Evolutionary conservation across 768 basidiomycete genomes (phyloP), one percentile per base, ranked within the genome.

Genomic region (Naganishia onofrii): DNA sequence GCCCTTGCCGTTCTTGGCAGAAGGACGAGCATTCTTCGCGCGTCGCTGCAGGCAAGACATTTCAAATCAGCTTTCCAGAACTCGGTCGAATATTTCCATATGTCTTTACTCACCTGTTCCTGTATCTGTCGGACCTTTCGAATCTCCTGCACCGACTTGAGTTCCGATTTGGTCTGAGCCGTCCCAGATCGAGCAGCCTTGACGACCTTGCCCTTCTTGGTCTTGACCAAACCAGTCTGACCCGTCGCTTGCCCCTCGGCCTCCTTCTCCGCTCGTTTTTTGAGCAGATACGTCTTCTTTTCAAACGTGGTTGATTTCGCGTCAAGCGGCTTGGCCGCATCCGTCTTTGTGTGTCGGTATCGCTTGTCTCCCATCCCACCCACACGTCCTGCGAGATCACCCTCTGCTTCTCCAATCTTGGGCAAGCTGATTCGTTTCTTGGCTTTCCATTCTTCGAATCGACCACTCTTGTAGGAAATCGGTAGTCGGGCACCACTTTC

Each of bases 391-490:
- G 79, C 72, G 17, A 76, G 76, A 34, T 84, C 84, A 56, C 84
- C 83, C 80, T 95, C 93, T 3, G 82, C 84, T 78, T 96, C 93
- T 23, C 94, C 94, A n/a, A 90, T 84, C 70, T 86, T 86, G 0
- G 93, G 93, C 42, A 97, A 79, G 70, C 82, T 85, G n/a, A 87
- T 82, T 46, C 86, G 88, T 63, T 84, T 87, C 81, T 90, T 91
- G 71, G 86, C 84, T 80, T 89, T 90, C 96, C 96, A 99, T 79
- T 95, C 93, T 68, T 95, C 91, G 80, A 92, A 99, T 19, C 92
- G 87, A 13, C 96, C 96, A 74, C 90, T 92, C 65, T 90, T 88
- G 82, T 93, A 99, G 12, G 89, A 89, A 3, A 93, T 93, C 3
- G 96, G 95, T 23, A 99, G 84, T 57, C 89, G 88, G 19, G 89